These are phyloP conservation scores for Piedraia hortae DNA, from an alignment of 2,329 filamentous ascomycete genomes.

Conservation along the genomic window DNA sequence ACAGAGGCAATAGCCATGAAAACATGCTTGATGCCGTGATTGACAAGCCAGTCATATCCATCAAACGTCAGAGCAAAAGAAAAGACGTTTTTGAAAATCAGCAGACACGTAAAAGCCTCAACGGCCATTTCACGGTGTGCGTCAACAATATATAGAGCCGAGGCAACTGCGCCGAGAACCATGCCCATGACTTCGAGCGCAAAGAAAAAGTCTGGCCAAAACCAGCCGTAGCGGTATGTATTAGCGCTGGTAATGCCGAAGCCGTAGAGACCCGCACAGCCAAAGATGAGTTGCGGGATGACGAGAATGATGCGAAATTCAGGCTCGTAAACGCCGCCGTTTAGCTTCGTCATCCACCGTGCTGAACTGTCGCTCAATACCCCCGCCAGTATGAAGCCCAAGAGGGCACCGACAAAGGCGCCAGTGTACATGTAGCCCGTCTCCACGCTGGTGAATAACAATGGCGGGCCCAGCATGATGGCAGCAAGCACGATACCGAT, in stretches of 20 bases:
- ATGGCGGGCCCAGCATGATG: constrained; percentile 53
- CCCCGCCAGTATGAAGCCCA: constrained; percentile 53
- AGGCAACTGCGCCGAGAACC: constrained; percentile 72
- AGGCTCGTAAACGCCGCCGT: constrained; percentile 65
- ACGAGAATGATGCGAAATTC: constrained; percentile 72
- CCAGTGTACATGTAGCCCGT: constrained; percentile 73
- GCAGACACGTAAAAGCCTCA: constrained; percentile 67
- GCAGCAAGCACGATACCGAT: constrained; percentile 62
- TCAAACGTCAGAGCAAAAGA: constrained; percentile 62
- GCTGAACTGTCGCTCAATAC: constrained; percentile 46
- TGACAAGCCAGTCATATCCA: constrained; percentile 58
- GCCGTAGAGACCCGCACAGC: constrained; percentile 53
- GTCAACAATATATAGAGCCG: constrained; percentile 71
- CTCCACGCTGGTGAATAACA: constrained; percentile 55
- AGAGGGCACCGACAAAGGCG: constrained; percentile 55
- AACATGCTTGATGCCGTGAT: constrained; percentile 29
- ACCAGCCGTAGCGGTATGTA: constrained; percentile 35
- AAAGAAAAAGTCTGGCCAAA: constrained; percentile 57
- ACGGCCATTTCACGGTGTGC: constrained; percentile 67
- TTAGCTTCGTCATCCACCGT: constrained; percentile 39
- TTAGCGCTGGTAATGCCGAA: constrained; percentile 49
- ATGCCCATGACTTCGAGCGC: constrained; percentile 63
- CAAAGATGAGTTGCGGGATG: constrained; percentile 52
- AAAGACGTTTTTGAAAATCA: constrained; percentile 90
- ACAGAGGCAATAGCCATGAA: constrained; percentile 50